phyloP scores from a whole-genome alignment of 1,139 yeast genomes.

The Barnettozyma hawaiiensis region DNA sequence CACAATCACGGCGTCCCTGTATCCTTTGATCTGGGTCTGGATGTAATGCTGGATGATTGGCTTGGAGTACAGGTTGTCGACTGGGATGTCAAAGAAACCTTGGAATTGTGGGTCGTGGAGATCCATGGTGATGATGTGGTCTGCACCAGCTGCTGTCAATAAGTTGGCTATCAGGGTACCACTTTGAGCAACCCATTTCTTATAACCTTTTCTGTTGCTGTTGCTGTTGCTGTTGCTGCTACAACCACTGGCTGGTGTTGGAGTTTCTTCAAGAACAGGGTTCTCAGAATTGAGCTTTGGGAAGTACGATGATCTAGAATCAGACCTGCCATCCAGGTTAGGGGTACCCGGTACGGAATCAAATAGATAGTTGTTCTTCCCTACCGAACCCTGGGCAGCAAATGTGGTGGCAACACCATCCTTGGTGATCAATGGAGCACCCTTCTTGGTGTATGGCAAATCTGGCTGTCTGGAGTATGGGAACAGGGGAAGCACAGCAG shows the following conservation, averaged over 20 bases:
- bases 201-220: conserved; percentile 56
- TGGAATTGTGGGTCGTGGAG: conserved; percentile 94
- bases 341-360: conserved; percentile 68
- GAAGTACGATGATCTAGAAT: conserved; percentile 22
- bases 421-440: conserved; percentile 42
- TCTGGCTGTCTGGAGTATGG: conserved; percentile 97
- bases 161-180: conserved; percentile 90
- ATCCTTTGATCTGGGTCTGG: conserved; percentile 63
- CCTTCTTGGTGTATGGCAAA: conserved; percentile 71
- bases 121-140: conserved; percentile 96
- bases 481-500: conserved; percentile 91
- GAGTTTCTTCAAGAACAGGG: conserved; percentile 5
- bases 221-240: too few species aligned
- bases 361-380: conserved; percentile 42
- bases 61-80: conserved; percentile 82
- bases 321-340: conserved; percentile 9
- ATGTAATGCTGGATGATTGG: conserved; percentile 82
- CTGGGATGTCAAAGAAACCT: conserved; percentile 89
- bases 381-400: not conserved
- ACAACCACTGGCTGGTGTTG: too few species aligned
- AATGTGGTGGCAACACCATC: conserved; percentile 29
- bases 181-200: conserved; percentile 93
- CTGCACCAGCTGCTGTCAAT: conserved; percentile 91
- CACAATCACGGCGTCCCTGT: conserved; percentile 76
- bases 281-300: conserved; percentile 8